Evolutionary conservation across 164 flowering plant genomes (phyloP).

Genomic region (Euptelea pleiosperma): DNA sequence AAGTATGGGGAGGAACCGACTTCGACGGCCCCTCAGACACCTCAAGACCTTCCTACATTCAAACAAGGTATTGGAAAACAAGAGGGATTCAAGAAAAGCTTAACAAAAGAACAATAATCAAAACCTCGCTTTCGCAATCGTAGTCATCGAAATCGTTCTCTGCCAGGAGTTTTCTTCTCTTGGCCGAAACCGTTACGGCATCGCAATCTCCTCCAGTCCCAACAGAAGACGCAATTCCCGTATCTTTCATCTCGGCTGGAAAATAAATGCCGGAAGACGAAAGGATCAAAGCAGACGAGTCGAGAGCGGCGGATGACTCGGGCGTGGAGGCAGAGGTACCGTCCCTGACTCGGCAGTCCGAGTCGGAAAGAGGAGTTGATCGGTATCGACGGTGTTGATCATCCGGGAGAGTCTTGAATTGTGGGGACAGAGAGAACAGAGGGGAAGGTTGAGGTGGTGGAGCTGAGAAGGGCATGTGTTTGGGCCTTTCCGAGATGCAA

Average conservation of each 20-base stretch:
- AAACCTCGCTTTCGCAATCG: constrained; percentile 52
- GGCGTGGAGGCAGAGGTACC: constrained; percentile 16
- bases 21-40: constrained; percentile 36
- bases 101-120: background rate
- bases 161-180: constrained; percentile 20
- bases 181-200: constrained; percentile 19
- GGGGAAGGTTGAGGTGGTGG: background rate
- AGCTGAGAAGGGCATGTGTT: constrained; percentile 16
- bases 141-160: constrained; percentile 42
- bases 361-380: constrained; percentile 2
- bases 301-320: constrained; percentile 10
- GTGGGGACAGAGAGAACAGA: constrained; percentile 7
- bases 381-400: constrained; percentile 20
- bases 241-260: constrained; percentile 17
- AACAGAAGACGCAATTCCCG: constrained; percentile 20
- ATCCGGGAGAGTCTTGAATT: constrained; percentile 5
- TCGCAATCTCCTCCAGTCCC: constrained; percentile 27
- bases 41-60: constrained; percentile 42
- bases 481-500: constrained; percentile 13
- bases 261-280: constrained; percentile 27
- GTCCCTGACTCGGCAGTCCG: constrained; percentile 17
- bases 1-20: constrained; percentile 30
- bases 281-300: constrained; percentile 22
- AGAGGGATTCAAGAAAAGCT: background rate
- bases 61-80: background rate